These are phyloP conservation scores for Hericium coralloides DNA, from an alignment of 768 basidiomycete genomes.

Conservation along the genomic window DNA sequence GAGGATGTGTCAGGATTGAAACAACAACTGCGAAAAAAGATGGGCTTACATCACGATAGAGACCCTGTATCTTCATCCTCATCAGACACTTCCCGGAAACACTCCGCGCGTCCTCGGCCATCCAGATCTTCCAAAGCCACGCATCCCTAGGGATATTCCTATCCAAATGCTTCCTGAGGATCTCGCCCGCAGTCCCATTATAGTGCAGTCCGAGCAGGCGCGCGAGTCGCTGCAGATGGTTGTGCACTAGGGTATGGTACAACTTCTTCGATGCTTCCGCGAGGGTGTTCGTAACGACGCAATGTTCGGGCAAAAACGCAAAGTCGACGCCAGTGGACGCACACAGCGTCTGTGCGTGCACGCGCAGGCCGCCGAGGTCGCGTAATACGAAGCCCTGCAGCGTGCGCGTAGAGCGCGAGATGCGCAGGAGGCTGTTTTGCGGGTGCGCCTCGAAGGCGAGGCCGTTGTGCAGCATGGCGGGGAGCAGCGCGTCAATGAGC, in stretches of 20 bases:
- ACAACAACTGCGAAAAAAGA: background rate
- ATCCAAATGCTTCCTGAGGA: conserved; percentile 37
- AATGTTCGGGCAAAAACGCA: conserved; percentile 44
- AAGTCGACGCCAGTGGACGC: conserved; percentile 42
- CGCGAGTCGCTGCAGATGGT: conserved; percentile 49
- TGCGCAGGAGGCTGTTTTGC: conserved; percentile 45
- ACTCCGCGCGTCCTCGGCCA: conserved; percentile 10
- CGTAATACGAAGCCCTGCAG: conserved; percentile 45
- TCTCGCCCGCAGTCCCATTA: conserved; percentile 42
- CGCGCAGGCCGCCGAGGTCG: conserved; percentile 48
- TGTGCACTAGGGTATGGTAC: conserved; percentile 53
- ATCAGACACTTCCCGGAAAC: conserved; percentile 49
- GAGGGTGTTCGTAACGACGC: conserved; percentile 36
- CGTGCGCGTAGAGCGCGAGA: conserved; percentile 32
- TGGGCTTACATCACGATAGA: conserved; percentile 44
- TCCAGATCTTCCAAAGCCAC: conserved; percentile 39
- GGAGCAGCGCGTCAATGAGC: conserved; percentile 43
- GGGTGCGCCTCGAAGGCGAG: conserved; percentile 57
- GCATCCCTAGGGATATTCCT: conserved; percentile 36
- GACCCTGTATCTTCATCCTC: conserved; percentile 48
- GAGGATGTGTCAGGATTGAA: conserved; percentile 1
- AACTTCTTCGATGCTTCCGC: conserved; percentile 48
- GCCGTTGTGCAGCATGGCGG: conserved; percentile 43
- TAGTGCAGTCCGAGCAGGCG: conserved; percentile 43
- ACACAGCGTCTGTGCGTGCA: conserved; percentile 40